A percentile compares a stretch with the other conserved stretches of the same genome.
Evolutionary conservation across 2,329 filamentous ascomycete genomes (phyloP).

Genomic region (Alternaria gaisen): DNA sequence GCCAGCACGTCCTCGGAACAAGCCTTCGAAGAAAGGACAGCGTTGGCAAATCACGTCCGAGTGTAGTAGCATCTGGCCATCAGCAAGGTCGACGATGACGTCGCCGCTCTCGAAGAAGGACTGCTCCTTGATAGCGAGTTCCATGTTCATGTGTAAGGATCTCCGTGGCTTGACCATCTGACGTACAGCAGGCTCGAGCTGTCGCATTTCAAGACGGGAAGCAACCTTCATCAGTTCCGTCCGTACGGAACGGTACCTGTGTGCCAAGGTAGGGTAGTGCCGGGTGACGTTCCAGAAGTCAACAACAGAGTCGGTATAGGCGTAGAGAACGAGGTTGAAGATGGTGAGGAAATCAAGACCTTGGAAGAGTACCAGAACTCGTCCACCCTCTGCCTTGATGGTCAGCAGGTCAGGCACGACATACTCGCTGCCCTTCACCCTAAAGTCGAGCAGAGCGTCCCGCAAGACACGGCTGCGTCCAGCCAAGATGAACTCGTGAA

Average conservation of each 20-base stretch:
- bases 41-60: slow-evolving; percentile 81
- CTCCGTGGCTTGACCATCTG: slow-evolving; percentile 73
- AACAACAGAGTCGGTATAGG: slow-evolving; percentile 81
- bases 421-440: slow-evolving; percentile 63
- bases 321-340: slow-evolving; percentile 79
- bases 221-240: slow-evolving; percentile 89
- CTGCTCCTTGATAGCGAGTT: slow-evolving; percentile 71
- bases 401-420: slow-evolving; percentile 68
- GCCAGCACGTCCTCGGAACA: slow-evolving; percentile 87
- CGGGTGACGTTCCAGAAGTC: slow-evolving; percentile 87
- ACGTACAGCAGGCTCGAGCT: slow-evolving; percentile 79
- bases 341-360: slow-evolving; percentile 80
- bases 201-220: slow-evolving; percentile 72
- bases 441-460: slow-evolving; percentile 66
- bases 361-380: slow-evolving; percentile 70
- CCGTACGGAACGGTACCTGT: slow-evolving; percentile 80
- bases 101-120: slow-evolving; percentile 82
- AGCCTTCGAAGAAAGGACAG: slow-evolving; percentile 89
- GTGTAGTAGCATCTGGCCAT: slow-evolving; percentile 74
- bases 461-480: slow-evolving; percentile 74
- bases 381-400: slow-evolving; percentile 63
- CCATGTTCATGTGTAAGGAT: slow-evolving; percentile 75
- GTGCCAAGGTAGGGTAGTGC: slow-evolving; percentile 70
- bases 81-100: slow-evolving; percentile 78
- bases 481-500: slow-evolving; percentile 82